These are phyloP conservation scores for Vitis labrusca DNA, from an alignment of 164 flowering plant species.

Conservation along the genomic window DNA sequence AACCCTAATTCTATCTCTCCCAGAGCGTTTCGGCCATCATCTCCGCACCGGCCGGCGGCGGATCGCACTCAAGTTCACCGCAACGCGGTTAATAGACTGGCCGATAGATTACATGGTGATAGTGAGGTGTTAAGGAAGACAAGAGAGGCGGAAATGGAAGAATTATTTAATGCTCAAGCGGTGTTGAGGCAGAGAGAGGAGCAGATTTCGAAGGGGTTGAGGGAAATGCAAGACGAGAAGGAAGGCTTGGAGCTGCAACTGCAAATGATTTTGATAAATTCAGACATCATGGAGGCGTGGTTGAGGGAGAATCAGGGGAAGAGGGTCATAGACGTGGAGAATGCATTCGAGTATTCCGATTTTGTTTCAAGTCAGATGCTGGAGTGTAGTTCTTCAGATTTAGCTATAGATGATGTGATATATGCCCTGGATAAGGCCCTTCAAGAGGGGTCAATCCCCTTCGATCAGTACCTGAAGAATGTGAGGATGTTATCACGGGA, in stretches of 20 bases:
- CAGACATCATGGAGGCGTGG: constrained; percentile 78
- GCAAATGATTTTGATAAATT: constrained; percentile 81
- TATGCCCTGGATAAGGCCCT: constrained; percentile 79
- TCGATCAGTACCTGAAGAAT: constrained; percentile 78
- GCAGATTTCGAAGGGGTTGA: constrained; percentile 51
- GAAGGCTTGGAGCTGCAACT: constrained; percentile 82
- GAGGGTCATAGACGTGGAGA: constrained; percentile 46
- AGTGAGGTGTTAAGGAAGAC: constrained; percentile 51
- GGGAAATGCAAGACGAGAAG: constrained; percentile 76
- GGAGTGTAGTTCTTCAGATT: constrained; percentile 66
- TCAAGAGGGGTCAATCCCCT: constrained; percentile 74
- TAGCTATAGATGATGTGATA: constrained; percentile 77
- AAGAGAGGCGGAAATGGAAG: constrained; percentile 81
- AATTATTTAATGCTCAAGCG: constrained; percentile 57
- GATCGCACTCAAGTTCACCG: constrained; percentile 65
- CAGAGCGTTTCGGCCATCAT: neutral
- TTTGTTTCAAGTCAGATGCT: constrained; percentile 69
- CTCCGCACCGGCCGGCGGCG: constrained; percentile 35
- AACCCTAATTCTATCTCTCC: constrained; percentile 36
- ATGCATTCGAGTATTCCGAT: constrained; percentile 65
- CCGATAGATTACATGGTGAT: constrained; percentile 61
- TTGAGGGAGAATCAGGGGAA: constrained; percentile 65
- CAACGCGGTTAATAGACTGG: constrained; percentile 70
- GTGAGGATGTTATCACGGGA: constrained; percentile 77
- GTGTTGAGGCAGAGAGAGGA: constrained; percentile 64